Conservation (phyloP, 2,329 filamentous ascomycete genomes). For the Nemania bipapillata region DNA sequence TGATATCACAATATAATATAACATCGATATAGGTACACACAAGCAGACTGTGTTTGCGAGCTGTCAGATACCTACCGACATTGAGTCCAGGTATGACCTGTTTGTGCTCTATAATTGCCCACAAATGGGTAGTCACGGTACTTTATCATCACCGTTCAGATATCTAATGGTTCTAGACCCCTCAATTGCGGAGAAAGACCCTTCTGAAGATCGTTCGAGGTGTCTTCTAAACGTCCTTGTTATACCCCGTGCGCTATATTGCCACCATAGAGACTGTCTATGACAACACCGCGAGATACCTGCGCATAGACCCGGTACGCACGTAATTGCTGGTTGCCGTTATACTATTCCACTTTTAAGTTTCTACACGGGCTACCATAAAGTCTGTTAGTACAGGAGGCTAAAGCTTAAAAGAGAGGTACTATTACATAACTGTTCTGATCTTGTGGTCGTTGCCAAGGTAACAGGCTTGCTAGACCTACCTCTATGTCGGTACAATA, state of each 20-base stretch:
- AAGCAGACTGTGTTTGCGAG: background rate
- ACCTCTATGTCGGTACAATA: no score
- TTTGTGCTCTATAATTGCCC: background rate
- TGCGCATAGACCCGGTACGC: no score
- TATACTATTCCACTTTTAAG: background rate
- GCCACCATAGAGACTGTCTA: background rate
- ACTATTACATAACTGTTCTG: no score
- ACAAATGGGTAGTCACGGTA: constrained; percentile 4
- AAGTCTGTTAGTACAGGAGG: no score
- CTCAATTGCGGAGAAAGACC: constrained; percentile 26
- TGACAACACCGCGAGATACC: no score
- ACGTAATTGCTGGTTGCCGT: background rate
- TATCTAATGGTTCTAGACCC: constrained; percentile 22
- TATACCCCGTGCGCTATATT: constrained; percentile 21
- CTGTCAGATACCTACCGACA: background rate
- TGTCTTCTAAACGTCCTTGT: constrained; percentile 4
- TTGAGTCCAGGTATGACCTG: background rate
- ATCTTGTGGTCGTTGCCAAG: background rate
- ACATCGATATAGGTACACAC: background rate
- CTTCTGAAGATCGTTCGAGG: constrained; percentile 18
- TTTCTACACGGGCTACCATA: no score
- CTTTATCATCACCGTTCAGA: background rate
- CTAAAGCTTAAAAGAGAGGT: no score
- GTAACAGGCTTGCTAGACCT: background rate
- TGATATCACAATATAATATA: background rate